Evolutionary conservation across 2,329 filamentous ascomycete species (phyloP).

Genomic region (Phyllosticta citribraziliensis): DNA sequence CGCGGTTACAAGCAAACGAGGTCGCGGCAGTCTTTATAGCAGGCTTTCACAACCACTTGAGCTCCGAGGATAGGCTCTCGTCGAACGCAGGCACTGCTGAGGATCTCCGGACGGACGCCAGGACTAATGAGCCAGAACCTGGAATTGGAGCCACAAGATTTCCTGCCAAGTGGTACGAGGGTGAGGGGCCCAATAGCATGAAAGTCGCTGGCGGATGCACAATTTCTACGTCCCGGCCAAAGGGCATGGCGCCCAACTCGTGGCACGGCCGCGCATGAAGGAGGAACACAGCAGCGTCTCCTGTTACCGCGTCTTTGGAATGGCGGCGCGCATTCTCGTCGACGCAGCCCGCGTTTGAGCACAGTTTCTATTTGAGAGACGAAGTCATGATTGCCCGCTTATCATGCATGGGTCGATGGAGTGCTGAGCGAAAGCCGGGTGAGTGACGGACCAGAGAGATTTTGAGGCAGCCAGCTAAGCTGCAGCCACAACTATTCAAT

Average conservation of each 20-base stretch:
- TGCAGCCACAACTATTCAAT: slow-evolving; percentile 15
- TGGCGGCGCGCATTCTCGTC: slow-evolving; percentile 85
- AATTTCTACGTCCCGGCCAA: slow-evolving; percentile 83
- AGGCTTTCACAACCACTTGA: slow-evolving; percentile 75
- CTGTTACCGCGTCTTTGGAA: slow-evolving; percentile 82
- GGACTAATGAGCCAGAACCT: not conserved
- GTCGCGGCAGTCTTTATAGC: slow-evolving; percentile 91
- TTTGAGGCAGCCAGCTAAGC: slow-evolving; percentile 41
- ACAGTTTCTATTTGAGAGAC: slow-evolving; percentile 54
- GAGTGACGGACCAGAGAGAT: slow-evolving; percentile 43
- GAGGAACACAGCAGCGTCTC: slow-evolving; percentile 4
- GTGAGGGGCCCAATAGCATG: slow-evolving; percentile 68
- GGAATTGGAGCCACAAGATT: slow-evolving; percentile 21
- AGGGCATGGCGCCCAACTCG: slow-evolving; percentile 50
- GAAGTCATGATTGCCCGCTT: slow-evolving; percentile 54
- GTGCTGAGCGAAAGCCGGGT: slow-evolving; percentile 29
- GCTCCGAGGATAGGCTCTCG: slow-evolving; percentile 42
- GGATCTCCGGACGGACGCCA: not conserved
- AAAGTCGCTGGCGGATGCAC: slow-evolving; percentile 73
- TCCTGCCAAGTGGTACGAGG: slow-evolving; percentile 69
- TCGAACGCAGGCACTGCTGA: slow-evolving; percentile 13
- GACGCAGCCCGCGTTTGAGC: slow-evolving; percentile 86
- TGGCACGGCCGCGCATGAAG: slow-evolving; percentile 38
- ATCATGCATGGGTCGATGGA: slow-evolving; percentile 46
- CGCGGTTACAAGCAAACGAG: slow-evolving; percentile 52